These are phyloP conservation scores for Allium cepa DNA, from an alignment of 106 monocot genomes.

Conservation along the genomic window DNA sequence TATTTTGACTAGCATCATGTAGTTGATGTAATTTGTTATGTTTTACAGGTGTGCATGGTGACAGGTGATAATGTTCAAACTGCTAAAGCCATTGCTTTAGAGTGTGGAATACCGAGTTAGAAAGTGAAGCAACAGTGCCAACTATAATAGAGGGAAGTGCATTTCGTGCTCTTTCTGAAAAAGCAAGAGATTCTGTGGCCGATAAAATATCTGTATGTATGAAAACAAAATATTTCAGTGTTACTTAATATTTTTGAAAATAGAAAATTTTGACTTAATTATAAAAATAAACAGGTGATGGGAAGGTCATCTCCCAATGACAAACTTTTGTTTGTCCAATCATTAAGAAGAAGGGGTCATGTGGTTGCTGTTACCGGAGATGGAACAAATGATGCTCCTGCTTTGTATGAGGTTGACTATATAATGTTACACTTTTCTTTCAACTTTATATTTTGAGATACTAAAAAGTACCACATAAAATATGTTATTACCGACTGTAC, in stretches of 20 bases:
- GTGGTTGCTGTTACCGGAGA: slow-evolving; percentile 97
- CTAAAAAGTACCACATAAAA: too few species aligned
- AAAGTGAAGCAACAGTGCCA: slow-evolving; percentile 47
- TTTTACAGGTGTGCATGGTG: slow-evolving; percentile 89
- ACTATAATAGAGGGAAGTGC: slow-evolving; percentile 35
- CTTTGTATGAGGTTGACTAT: slow-evolving; percentile 66
- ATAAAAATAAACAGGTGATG: slow-evolving; percentile 60
- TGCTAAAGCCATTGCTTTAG: slow-evolving; percentile 93
- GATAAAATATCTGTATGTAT: slow-evolving; percentile 74
- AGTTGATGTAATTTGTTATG: neutral
- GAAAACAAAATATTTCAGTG: neutral
- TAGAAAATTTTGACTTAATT: neutral
- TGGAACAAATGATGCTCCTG: slow-evolving; percentile 97
- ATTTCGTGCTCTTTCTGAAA: slow-evolving; percentile 3
- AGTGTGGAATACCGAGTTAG: slow-evolving; percentile 83
- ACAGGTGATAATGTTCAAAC: slow-evolving; percentile 97
- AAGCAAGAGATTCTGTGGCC: slow-evolving; percentile 57
- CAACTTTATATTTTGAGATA: too few species aligned
- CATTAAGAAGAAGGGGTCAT: slow-evolving; percentile 71
- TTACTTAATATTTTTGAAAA: neutral
- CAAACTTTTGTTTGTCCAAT: slow-evolving; percentile 87
- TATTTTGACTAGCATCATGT: too few species aligned
- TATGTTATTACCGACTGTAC: neutral
- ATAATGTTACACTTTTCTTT: neutral
- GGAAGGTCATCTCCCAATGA: slow-evolving; percentile 90